phyloP scores from a whole-genome alignment of 2,329 filamentous ascomycete genomes.

The Fusarium newnesense region DNA sequence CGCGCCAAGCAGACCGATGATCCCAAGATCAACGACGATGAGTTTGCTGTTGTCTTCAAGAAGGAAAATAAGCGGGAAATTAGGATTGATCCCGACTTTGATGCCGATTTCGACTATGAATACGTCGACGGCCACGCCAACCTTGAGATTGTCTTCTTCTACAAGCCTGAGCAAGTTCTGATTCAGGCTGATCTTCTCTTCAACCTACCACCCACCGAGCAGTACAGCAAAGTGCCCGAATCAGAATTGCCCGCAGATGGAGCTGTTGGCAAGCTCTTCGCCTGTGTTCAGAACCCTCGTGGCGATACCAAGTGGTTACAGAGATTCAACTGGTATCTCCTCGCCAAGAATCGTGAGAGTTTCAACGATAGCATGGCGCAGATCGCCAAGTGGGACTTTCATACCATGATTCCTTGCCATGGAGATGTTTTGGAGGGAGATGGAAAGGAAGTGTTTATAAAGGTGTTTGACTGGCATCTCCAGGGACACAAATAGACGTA shows the following conservation, averaged over 20 bases:
- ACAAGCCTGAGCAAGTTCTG: slow-evolving; percentile 80
- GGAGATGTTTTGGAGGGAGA: slow-evolving; percentile 83
- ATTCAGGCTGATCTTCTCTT: slow-evolving; percentile 93
- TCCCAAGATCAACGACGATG: slow-evolving; percentile 58
- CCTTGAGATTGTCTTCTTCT: slow-evolving; percentile 88
- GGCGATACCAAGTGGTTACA: slow-evolving; percentile 79
- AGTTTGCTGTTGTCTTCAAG: slow-evolving; percentile 76
- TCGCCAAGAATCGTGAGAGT: slow-evolving; percentile 70
- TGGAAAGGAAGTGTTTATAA: slow-evolving; percentile 80
- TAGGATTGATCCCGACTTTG: slow-evolving; percentile 79
- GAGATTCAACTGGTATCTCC: slow-evolving; percentile 83
- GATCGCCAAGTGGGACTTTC: slow-evolving; percentile 86
- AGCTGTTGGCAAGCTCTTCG: slow-evolving; percentile 57
- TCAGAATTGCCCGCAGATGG: slow-evolving; percentile 47
- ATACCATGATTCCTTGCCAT: slow-evolving; percentile 88
- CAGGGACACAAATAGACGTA: slow-evolving; percentile 44
- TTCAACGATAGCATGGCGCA: slow-evolving; percentile 76
- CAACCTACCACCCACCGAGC: slow-evolving; percentile 88
- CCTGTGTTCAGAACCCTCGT: slow-evolving; percentile 67
- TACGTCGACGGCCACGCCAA: slow-evolving; percentile 84
- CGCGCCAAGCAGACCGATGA: slow-evolving; percentile 67
- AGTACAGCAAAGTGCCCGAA: slow-evolving; percentile 77
- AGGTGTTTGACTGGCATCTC: slow-evolving; percentile 87
- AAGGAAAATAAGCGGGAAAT: slow-evolving; percentile 62
- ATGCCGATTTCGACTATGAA: slow-evolving; percentile 85